phyloP scores from a whole-genome alignment of 1,139 yeast genomes.

The Pichia sp. region DNA sequence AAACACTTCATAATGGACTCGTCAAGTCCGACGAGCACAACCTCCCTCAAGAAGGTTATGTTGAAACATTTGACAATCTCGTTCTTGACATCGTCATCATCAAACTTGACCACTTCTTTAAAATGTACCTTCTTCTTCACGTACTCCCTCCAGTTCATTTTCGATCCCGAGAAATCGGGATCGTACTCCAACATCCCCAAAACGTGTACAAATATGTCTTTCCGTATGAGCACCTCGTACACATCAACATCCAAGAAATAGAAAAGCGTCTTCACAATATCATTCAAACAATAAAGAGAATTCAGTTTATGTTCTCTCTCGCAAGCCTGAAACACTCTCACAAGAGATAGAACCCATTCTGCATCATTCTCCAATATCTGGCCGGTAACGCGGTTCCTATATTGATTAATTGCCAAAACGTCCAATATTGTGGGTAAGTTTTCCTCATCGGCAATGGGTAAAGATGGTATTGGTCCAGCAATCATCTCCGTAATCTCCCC shows the following conservation, averaged over 20 bases:
- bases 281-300: conserved; percentile 59
- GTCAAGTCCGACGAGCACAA: conserved; percentile 76
- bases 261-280: conserved; percentile 61
- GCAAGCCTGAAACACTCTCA: conserved; percentile 44
- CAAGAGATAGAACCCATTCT: conserved; percentile 47
- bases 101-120: conserved; percentile 44
- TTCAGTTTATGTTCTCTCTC: conserved; percentile 46
- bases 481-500: conserved; percentile 66
- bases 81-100: conserved; percentile 32
- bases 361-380: conserved; percentile 24
- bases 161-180: conserved; percentile 70
- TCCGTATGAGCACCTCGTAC: conserved; percentile 59
- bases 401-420: conserved; percentile 43
- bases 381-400: conserved; percentile 5
- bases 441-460: conserved; percentile 45
- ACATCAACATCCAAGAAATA: conserved; percentile 65
- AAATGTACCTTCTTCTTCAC: conserved; percentile 43
- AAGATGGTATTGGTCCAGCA: conserved; percentile 72
- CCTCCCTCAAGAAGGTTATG: conserved; percentile 77
- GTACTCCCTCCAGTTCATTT: conserved; percentile 72
- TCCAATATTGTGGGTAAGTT: conserved; percentile 47
- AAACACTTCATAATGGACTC: conserved; percentile 67
- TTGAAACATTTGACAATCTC: conserved; percentile 70
- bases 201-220: conserved; percentile 51
- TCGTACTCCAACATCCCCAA: conserved; percentile 93